phyloP scores from a whole-genome alignment of 371 early-diverging fungal species.

The Dinochytrium kinnereticum region DNA sequence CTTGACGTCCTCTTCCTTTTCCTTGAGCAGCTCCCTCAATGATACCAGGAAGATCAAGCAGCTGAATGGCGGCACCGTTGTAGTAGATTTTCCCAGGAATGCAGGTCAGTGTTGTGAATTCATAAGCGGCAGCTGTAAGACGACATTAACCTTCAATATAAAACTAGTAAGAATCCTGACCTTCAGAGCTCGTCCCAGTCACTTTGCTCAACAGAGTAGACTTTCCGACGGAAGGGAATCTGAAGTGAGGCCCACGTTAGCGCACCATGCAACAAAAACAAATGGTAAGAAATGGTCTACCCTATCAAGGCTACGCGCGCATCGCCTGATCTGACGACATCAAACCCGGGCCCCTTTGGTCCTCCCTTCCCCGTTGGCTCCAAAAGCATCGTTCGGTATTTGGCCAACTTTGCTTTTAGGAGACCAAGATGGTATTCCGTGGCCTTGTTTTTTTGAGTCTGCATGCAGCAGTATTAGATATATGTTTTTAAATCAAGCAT shows the following conservation, averaged over 20 bases:
- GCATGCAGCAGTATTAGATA: neutral
- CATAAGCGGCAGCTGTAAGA: conserved; percentile 71
- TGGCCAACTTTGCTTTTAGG: conserved; percentile 94
- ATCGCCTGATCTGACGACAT: conserved; percentile 98
- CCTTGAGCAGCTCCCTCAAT: conserved; percentile 99
- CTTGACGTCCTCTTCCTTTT: conserved; percentile 99
- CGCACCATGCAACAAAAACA: conserved; percentile 7
- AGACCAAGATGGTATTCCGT: conserved; percentile 98
- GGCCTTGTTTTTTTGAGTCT: conserved; percentile 77
- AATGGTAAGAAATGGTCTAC: conserved; percentile 21
- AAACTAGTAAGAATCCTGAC: neutral
- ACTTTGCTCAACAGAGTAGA: conserved; percentile 95
- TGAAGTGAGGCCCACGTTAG: too few relatives aligned
- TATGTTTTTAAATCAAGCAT: too few relatives aligned
- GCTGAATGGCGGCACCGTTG: conserved; percentile 98
- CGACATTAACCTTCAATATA: neutral
- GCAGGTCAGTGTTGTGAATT: conserved; percentile 94
- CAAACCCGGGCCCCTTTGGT: conserved; percentile 96
- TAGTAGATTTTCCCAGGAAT: conserved; percentile 94
- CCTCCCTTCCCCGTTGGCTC: conserved; percentile 82
- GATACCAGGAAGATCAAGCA: conserved; percentile 92
- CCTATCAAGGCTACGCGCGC: conserved; percentile 99
- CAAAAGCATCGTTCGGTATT: conserved; percentile 91
- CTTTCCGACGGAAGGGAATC: conserved; percentile 99
- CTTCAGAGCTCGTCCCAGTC: conserved; percentile 95